Base-by-base conservation (phyloP, 2,329 filamentous ascomycete genomes). In the Diaporthe ilicicola region DNA sequence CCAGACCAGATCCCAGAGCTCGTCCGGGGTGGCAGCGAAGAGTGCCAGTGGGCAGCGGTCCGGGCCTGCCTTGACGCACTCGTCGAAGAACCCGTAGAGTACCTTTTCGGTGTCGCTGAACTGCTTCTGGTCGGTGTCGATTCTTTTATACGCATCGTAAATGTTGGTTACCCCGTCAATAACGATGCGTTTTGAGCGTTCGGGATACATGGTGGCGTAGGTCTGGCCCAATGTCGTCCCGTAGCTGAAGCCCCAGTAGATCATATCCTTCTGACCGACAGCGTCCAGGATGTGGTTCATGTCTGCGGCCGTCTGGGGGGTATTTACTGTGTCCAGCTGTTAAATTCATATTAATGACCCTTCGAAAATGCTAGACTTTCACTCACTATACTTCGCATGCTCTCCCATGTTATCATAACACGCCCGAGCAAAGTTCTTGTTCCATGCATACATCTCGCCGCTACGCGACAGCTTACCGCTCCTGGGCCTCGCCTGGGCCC, bases 191-290 rank as follows among this genome's bases (percentile, higher is more conserved):
- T 76, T 77, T 7, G 83, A 77, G 3, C 79, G 74, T 19, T 79
- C 77, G 5, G 81, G 82, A 67, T 80, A 83, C 78, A 84, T 80
- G 0, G 79, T 78, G 24, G 82, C 81, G 59, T 81, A 84, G 1
- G 81, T 82, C 67, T 79, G 76, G 6, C 82, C 82, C 0, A 83
- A 77, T n/a, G 82, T 79, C 0, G 85, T 84, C 0, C 86, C 86
- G 64, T 87, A 87, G 8, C 81, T 84, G 71, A 86, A 81, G 5
- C 85, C 85, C 76, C 79, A 82, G 74, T 84, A 85, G 27, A 84
- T 78, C n/a, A 87, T 67, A 17, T 67, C 65, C n/a, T 56, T 46
- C 29, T 56, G 79, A 74, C 39, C 76, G 74, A 67, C 32, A 3
- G 65, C 48, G 8, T 67, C 65, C 13, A 67, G 65, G 6, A 67